A percentile compares a stretch with the other conserved stretches of the same genome.
Evolutionary conservation across 345 rosid genomes (phyloP).

Genomic region (Aquilaria sinensis): DNA sequence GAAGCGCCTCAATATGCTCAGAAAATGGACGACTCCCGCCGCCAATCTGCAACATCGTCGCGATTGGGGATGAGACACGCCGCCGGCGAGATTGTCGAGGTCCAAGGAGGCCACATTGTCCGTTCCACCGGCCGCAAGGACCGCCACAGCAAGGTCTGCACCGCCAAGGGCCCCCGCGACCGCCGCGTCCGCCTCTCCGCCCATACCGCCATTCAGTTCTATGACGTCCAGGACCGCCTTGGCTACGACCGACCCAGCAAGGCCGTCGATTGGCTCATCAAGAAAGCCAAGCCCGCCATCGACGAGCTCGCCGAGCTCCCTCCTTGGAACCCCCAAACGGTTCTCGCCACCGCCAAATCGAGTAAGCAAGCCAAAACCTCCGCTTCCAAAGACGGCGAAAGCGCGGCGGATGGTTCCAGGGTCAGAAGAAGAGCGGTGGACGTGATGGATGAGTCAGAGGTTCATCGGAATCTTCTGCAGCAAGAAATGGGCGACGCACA

Average conservation of each 20-base stretch:
- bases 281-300: constrained; percentile 75
- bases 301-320: constrained; percentile 85
- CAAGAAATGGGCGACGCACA: constrained; percentile 24
- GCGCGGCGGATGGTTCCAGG: constrained; percentile 15
- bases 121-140: constrained; percentile 81
- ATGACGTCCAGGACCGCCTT: constrained; percentile 92
- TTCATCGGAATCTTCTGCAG: constrained; percentile 14
- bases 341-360: constrained; percentile 15
- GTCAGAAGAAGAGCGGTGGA: constrained; percentile 15
- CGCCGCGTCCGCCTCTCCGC: constrained; percentile 93
- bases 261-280: constrained; percentile 92
- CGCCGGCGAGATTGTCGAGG: constrained; percentile 76
- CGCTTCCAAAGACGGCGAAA: constrained; percentile 15
- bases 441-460: constrained; percentile 13
- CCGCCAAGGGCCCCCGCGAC: constrained; percentile 93
- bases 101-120: constrained; percentile 95
- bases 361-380: constrained; percentile 14
- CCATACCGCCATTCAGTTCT: constrained; percentile 93
- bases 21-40: constrained; percentile 45
- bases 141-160: constrained; percentile 92
- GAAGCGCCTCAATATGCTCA: constrained; percentile 40
- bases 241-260: constrained; percentile 96
- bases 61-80: constrained; percentile 46
- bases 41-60: constrained; percentile 39
- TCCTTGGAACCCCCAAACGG: constrained; percentile 55